Conservation (phyloP, 2,329 filamentous ascomycete genomes). For the Colletotrichum lini region DNA sequence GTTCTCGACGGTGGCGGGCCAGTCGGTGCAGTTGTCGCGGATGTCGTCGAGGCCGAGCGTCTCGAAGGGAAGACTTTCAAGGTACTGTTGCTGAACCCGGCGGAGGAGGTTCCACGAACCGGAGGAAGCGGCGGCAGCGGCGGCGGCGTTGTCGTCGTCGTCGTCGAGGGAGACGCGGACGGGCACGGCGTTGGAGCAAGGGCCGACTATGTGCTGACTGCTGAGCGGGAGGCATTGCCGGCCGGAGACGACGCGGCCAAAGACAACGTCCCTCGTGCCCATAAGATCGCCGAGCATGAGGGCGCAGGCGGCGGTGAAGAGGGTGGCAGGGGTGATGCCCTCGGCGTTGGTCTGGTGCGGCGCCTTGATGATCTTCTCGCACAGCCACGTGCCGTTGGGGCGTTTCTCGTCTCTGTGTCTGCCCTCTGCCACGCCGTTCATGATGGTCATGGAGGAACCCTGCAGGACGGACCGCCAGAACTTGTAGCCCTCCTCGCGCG, state of each 20-base stretch:
- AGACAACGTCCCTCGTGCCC: conserved; percentile 37
- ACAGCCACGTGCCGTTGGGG: background rate
- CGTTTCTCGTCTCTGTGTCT: background rate
- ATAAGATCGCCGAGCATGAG: conserved; percentile 22
- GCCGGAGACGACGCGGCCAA: conserved; percentile 44
- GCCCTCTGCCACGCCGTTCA: background rate
- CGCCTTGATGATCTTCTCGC: conserved; percentile 17
- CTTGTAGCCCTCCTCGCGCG: conserved; percentile 30
- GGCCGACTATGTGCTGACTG: conserved; percentile 42
- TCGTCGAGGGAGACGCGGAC: conserved; percentile 21
- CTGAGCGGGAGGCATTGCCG: conserved; percentile 37
- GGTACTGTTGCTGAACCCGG: conserved; percentile 43
- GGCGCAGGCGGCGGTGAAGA: conserved; percentile 40
- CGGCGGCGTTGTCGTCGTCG: too few species aligned
- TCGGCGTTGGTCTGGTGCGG: background rate
- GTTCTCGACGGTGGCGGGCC: conserved; percentile 29
- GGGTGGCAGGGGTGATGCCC: conserved; percentile 35
- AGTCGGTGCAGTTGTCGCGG: conserved; percentile 44
- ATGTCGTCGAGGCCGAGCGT: conserved; percentile 43
- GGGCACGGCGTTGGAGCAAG: conserved; percentile 37
- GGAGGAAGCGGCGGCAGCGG: background rate
- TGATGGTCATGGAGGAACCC: conserved; percentile 24
- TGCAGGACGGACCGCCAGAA: conserved; percentile 33
- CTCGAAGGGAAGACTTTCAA: conserved; percentile 39
- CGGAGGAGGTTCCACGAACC: conserved; percentile 16